These are phyloP conservation scores for Naumovozyma dairenensis DNA, from an alignment of 805 yeast species.

Conservation along the genomic window DNA sequence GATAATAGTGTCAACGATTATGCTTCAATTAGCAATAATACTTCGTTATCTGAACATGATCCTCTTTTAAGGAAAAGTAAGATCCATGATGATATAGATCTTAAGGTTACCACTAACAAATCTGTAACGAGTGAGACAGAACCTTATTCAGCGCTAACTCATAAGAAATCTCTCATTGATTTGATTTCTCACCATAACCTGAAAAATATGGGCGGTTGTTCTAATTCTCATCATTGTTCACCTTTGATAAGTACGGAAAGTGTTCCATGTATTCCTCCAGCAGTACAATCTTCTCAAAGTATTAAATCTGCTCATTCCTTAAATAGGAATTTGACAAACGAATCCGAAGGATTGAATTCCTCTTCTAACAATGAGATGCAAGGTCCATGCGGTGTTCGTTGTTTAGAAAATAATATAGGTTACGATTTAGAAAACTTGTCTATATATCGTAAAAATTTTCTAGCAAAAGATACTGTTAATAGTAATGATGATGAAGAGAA, in stretches of 20 bases:
- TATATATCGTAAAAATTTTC: conserved; percentile 24
- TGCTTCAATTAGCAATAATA: not conserved
- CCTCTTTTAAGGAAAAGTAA: not conserved
- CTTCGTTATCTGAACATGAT: not conserved
- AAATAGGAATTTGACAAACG: not conserved
- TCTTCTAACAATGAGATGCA: not conserved
- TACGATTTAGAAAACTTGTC: conserved; percentile 29
- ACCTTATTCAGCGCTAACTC: not conserved
- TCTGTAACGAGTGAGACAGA: too few relatives aligned
- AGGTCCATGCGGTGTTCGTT: conserved; percentile 11
- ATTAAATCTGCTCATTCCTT: not conserved
- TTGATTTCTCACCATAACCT: conserved; percentile 8
- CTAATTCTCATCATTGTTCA: conserved; percentile 10
- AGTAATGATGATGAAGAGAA: not conserved
- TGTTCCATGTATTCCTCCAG: conserved; percentile 9
- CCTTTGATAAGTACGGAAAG: conserved; percentile 11
- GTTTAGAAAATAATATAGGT: conserved; percentile 29
- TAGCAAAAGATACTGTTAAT: conserved; percentile 2
- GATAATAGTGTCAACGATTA: not conserved
- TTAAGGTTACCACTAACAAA: too few relatives aligned
- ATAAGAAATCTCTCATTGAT: conserved; percentile 10
- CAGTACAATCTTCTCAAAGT: not conserved
- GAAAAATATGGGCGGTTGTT: conserved; percentile 5
- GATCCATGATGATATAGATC: conserved; percentile 2
- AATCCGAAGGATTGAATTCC: not conserved